These are phyloP conservation scores for Skeletonema potamos DNA, from an alignment of 108 stramenopile genomes.

Conservation along the genomic window DNA sequence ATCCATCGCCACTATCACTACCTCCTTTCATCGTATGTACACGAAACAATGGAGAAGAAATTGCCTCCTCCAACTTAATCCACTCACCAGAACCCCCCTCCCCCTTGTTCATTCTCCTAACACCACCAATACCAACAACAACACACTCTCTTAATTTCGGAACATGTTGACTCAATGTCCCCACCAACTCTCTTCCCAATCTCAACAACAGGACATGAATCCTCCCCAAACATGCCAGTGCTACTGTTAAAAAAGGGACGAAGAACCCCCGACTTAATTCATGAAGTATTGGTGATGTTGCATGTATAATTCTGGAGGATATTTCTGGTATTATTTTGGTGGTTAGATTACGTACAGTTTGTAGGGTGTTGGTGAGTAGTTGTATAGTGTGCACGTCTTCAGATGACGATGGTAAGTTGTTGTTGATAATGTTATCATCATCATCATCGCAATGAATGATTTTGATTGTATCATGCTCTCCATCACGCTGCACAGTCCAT, in stretches of 20 bases:
- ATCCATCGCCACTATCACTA: too few species aligned
- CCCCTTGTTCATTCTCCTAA: not conserved
- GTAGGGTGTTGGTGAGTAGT: slow-evolving; percentile 1
- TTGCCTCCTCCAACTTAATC: slow-evolving; percentile 5
- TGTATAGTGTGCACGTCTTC: not conserved
- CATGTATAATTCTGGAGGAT: slow-evolving; percentile 60
- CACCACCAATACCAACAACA: not conserved
- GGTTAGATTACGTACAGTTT: slow-evolving; percentile 8
- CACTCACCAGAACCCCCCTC: not conserved
- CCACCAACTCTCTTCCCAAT: slow-evolving; percentile 32
- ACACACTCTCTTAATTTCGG: slow-evolving; percentile 2
- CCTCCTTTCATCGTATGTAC: not conserved
- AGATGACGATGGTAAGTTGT: slow-evolving; percentile 3
- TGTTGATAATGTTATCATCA: slow-evolving; percentile 3
- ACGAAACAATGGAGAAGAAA: not conserved
- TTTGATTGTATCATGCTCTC: slow-evolving; percentile 5
- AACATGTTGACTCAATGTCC: slow-evolving; percentile 14
- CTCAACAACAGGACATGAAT: slow-evolving; percentile 20
- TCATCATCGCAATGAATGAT: not conserved
- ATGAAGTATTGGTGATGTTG: slow-evolving; percentile 47
- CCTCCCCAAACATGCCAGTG: slow-evolving; percentile 44
- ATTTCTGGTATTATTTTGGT: slow-evolving; percentile 44
- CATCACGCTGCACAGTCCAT: slow-evolving; percentile 20
- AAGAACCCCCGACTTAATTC: slow-evolving; percentile 76
- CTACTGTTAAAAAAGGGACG: slow-evolving; percentile 71